phyloP scores from a whole-genome alignment of 2,329 filamentous ascomycete species.

The Aspergillus arachidicola region DNA sequence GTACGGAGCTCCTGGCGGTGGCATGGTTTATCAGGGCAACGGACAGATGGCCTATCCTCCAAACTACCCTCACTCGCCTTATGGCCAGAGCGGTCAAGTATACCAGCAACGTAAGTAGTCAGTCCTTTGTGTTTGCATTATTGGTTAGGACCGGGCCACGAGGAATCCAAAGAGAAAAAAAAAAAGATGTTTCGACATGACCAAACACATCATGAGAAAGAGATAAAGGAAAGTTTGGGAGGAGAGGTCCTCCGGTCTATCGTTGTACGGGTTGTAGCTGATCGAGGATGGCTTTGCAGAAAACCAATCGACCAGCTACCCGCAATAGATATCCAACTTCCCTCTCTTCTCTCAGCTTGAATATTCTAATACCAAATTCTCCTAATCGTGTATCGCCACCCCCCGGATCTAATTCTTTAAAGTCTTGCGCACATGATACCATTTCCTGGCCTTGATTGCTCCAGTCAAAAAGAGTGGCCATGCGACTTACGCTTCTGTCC shows the following conservation, averaged over 20 bases:
- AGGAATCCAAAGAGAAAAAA: conserved; percentile 18
- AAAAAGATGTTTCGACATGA: conserved; percentile 12
- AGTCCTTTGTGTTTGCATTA: conserved; percentile 26
- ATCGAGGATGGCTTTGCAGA: conserved; percentile 40
- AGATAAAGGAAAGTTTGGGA: conserved; percentile 13
- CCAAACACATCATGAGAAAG: conserved; percentile 12
- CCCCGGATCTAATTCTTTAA: conserved; percentile 33
- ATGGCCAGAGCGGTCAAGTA: conserved; percentile 52
- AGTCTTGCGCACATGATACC: conserved; percentile 41
- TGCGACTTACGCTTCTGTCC: conserved; percentile 28
- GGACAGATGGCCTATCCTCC: conserved; percentile 51
- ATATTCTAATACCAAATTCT: conserved; percentile 39
- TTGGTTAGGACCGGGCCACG: conserved; percentile 23
- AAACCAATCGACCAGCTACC: conserved; percentile 39
- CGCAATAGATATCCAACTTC: conserved; percentile 37
- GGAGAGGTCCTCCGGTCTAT: conserved; percentile 24
- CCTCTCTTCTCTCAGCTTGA: conserved; percentile 25
- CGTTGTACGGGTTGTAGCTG: conserved; percentile 27
- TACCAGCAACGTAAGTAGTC: conserved; percentile 54
- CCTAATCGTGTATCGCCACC: conserved; percentile 35
- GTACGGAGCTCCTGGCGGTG: conserved; percentile 63
- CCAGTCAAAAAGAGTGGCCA: conserved; percentile 35
- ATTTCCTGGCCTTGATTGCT: conserved; percentile 34
- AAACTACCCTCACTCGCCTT: conserved; percentile 55
- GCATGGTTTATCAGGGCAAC: conserved; percentile 53